Base-by-base conservation (phyloP, 1,139 yeast species). In the Saccharomyces hybrid region DNA sequence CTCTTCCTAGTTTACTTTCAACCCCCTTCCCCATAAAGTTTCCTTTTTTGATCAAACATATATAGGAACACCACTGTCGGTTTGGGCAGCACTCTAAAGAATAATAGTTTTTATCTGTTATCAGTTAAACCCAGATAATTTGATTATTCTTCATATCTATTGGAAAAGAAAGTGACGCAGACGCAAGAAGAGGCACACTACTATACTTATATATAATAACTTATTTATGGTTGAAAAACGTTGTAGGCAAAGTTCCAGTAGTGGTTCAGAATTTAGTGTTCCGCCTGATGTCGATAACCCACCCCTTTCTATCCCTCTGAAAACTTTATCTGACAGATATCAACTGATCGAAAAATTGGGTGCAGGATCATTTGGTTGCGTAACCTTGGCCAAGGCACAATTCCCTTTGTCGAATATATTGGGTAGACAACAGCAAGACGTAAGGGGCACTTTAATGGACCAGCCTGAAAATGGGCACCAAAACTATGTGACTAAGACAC, bases 301-400 rank as follows among this genome's bases (percentile, higher is more conserved):
- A 3, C 77, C 78, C 1, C 59, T 64, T 28, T 67, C 66, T 52
- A 64, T 75, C n/a, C 80, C 81, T 0, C 61, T 81, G n/a, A 73
- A 73, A 52, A 66, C 78, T 1, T 72, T 78, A 54, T 65, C 67
- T 9, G 69, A 70, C 2, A 73, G 80, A 53, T 87, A 83, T 66
- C 78, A 75, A 55, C 61, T 75, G 3, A 73, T 86, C 9, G 75
- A 79, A 51, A 75, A 74, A 52, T 72, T 88, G 56, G 96, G 96
- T 0, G 79, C 78, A 57, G 96, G 96, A 1, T 83, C 91, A 52
- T 88, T 88, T 75, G 96, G 96, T 0, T 73, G 79, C 1, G 95
- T 88, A 0, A 73, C 78, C 7, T 72, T 86, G 59, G 93, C 89
- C 3, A 82, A 82, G 64, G 73, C 74, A 11, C 58, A 59, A 51